These are phyloP conservation scores for Cryptosporidium muris DNA, from an alignment of 169 alveolate genomes.

Conservation along the genomic window DNA sequence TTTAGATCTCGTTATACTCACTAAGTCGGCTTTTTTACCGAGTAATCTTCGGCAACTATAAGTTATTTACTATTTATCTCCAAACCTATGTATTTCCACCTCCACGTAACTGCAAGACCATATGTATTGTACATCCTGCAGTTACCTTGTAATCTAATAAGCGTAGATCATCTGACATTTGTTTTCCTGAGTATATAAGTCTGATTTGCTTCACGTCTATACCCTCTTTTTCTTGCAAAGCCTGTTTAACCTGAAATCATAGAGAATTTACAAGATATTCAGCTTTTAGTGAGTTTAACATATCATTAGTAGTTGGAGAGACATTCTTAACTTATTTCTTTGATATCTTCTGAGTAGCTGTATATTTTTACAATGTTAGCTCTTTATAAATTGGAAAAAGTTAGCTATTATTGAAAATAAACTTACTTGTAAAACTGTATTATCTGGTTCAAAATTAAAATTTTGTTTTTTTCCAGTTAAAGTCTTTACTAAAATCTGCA, in stretches of 20 bases:
- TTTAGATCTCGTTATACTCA: neutral
- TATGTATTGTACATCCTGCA: slow-evolving; percentile 94
- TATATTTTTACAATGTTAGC: no score
- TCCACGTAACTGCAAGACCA: slow-evolving; percentile 94
- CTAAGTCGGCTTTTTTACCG: neutral
- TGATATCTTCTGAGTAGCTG: no score
- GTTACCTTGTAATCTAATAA: slow-evolving; percentile 89
- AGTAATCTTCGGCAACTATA: neutral
- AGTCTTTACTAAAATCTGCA: slow-evolving; percentile 91
- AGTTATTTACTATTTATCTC: neutral
- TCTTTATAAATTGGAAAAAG: neutral
- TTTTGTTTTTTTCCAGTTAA: slow-evolving; percentile 92
- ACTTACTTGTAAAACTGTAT: slow-evolving; percentile 88
- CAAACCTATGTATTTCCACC: slow-evolving; percentile 69
- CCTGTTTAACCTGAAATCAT: slow-evolving; percentile 79
- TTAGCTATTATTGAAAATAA: neutral
- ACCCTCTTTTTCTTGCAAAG: slow-evolving; percentile 94
- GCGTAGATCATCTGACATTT: slow-evolving; percentile 88
- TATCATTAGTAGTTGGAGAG: no score
- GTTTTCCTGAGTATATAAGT: slow-evolving; percentile 90
- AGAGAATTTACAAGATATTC: neutral
- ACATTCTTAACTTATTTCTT: no score
- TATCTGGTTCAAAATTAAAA: slow-evolving; percentile 93
- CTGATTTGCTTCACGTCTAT: slow-evolving; percentile 88
- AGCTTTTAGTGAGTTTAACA: neutral